Evolutionary conservation across 192 early-diverging fungal species (phyloP).

Genomic region (Coemansia sp.): DNA sequence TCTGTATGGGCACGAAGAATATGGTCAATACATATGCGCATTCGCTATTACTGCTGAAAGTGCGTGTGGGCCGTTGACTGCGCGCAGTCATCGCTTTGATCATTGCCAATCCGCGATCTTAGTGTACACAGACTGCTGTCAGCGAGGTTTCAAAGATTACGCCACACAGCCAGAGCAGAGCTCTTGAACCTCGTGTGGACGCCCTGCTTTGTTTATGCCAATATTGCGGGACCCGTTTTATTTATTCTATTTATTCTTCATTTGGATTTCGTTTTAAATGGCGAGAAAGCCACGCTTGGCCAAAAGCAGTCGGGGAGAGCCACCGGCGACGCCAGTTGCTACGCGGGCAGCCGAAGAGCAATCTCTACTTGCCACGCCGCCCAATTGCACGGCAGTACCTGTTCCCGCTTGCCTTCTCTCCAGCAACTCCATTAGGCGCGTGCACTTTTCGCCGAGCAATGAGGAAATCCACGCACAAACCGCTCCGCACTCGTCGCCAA

Average conservation of each 20-base stretch:
- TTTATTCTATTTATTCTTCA: background rate
- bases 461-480: slow-evolving; percentile 29
- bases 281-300: background rate
- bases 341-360: background rate
- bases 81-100: too few species aligned
- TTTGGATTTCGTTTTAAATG: slow-evolving; percentile 3
- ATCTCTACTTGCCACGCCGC: background rate
- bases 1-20: too few species aligned
- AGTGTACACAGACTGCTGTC: too few species aligned
- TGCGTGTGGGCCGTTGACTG: too few species aligned
- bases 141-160: too few species aligned
- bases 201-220: background rate
- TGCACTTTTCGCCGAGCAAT: slow-evolving; percentile 43
- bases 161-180: background rate
- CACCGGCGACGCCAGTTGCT: slow-evolving; percentile 4
- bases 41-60: too few species aligned
- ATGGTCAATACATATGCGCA: too few species aligned
- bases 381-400: background rate
- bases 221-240: too few species aligned
- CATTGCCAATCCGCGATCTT: too few species aligned
- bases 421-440: slow-evolving; percentile 22
- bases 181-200: background rate
- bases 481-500: slow-evolving; percentile 45
- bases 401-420: background rate
- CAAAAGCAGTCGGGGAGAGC: background rate